Conservation (phyloP, 164 flowering plant species). For the Platanus orientalis region DNA sequence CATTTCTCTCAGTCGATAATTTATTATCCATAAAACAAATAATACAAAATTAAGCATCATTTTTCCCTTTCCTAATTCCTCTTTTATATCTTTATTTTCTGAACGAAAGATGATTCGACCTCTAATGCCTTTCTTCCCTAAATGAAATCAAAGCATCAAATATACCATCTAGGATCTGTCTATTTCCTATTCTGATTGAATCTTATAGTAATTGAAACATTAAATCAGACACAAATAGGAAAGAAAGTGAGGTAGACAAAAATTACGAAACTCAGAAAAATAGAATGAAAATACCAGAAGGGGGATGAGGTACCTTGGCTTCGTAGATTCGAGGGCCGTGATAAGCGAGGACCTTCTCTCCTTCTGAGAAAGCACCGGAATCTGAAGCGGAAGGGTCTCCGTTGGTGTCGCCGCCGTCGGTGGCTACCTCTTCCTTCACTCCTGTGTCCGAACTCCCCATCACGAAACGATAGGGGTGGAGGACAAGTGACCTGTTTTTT, state of each 20-base stretch:
- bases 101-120: no score
- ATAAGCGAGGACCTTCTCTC: conserved; percentile 85
- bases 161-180: no score
- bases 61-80: no score
- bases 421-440: conserved; percentile 45
- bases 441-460: conserved; percentile 64
- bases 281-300: neutral
- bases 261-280: neutral
- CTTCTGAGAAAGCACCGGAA: conserved; percentile 52
- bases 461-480: neutral
- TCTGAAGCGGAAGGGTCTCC: conserved; percentile 39
- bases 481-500: neutral
- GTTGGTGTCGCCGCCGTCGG: conserved; percentile 53
- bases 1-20: no score
- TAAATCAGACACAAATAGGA: no score
- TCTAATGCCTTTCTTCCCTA: neutral
- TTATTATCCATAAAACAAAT: no score
- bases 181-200: no score
- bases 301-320: conserved; percentile 57
- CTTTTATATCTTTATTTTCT: no score
- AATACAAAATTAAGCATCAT: no score
- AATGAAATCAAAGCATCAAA: no score
- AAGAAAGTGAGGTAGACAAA: no score
- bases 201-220: no score
- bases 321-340: conserved; percentile 91